Evolutionary conservation across 1,139 yeast genomes (phyloP), one percentile per base, ranked within the genome.

Genomic region (Debaryomycetaceae sp.): DNA sequence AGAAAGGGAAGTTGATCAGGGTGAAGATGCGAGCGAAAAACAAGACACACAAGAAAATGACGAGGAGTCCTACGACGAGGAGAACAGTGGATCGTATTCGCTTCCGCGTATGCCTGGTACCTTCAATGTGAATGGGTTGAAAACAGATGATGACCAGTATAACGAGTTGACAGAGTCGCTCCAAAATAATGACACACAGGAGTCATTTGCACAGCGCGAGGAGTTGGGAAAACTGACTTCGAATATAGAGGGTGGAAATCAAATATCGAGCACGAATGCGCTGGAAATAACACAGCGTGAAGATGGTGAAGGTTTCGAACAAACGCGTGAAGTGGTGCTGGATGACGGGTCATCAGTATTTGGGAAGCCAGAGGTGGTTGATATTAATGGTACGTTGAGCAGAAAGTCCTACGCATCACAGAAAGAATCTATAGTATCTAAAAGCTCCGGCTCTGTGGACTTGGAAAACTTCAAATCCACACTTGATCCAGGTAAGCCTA

Each of bases 61-160:
- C n/a, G 38, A 35, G 16, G 35, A 33, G 14, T 13, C 32, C 16
- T 31, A 38, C 8, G 36, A 33, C 19, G 35, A 24, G 11, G 32
- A 38, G 5, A 16, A 33, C 29, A 38, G 33, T 35, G 46, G 42
- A 8, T 36, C 41, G 4, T 22, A 22, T 3, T 22, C 26, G 4
- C 54, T 79, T n/a, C 87, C 87, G 8, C 61, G 87, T 36, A 70
- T 76, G 58, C 81, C 83, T 1, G 87, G 81, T 1, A 75, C 83
- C 0, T 65, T 74, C 47, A 75, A 82, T 53, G 82, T 82, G 36
- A 74, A 68, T 43, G 85, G 78, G 1, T 58, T 81, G 18, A 60
- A 59, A 37, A 47, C 47, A 16, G 49, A 54, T 35, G 49, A 51
- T 35, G 54, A 51, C 14, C 46, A 54, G 34, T 58, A 55, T 40